phyloP scores from a whole-genome alignment of 352 stramenopile genomes.

The Phytophthora citrophthora region DNA sequence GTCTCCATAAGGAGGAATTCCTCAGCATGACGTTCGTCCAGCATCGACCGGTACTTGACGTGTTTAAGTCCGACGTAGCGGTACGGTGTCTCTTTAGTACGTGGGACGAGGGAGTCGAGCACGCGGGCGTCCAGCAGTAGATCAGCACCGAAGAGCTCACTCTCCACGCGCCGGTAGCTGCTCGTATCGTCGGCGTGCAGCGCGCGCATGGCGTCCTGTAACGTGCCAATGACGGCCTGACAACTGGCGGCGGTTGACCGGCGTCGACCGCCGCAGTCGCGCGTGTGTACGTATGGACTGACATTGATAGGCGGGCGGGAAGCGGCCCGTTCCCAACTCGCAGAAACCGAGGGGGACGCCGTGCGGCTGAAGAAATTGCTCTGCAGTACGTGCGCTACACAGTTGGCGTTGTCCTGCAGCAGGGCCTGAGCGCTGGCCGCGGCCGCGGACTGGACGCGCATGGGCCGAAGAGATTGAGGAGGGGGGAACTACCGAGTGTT shows the following conservation, averaged over 20 bases:
- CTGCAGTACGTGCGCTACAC: slow-evolving; percentile 40
- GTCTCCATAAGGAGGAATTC: slow-evolving; percentile 76
- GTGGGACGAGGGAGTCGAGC: slow-evolving; percentile 67
- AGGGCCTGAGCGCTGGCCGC: slow-evolving; percentile 31
- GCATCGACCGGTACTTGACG: slow-evolving; percentile 70
- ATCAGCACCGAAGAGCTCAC: slow-evolving; percentile 57
- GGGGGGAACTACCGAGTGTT: slow-evolving; percentile 1
- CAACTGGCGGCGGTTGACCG: slow-evolving; percentile 61
- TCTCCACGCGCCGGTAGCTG: slow-evolving; percentile 63
- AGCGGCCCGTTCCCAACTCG: slow-evolving; percentile 43
- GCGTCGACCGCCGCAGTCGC: slow-evolving; percentile 47
- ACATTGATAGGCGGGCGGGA: slow-evolving; percentile 52
- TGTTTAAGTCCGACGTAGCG: slow-evolving; percentile 83
- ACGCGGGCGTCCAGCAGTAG: slow-evolving; percentile 73
- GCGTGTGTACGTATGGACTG: slow-evolving; percentile 50
- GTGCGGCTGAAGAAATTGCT: slow-evolving; percentile 43
- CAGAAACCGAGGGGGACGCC: slow-evolving; percentile 36
- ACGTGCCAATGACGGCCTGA: slow-evolving; percentile 58
- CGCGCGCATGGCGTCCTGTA: slow-evolving; percentile 65
- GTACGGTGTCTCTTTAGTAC: slow-evolving; percentile 73
- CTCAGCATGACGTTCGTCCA: slow-evolving; percentile 61
- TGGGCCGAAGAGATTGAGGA: neutral
- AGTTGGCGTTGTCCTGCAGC: slow-evolving; percentile 45
- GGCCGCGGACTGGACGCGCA: slow-evolving; percentile 36
- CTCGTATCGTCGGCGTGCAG: slow-evolving; percentile 58